Conservation (phyloP, 106 monocot genomes). For the Hemerocallis citrina region DNA sequence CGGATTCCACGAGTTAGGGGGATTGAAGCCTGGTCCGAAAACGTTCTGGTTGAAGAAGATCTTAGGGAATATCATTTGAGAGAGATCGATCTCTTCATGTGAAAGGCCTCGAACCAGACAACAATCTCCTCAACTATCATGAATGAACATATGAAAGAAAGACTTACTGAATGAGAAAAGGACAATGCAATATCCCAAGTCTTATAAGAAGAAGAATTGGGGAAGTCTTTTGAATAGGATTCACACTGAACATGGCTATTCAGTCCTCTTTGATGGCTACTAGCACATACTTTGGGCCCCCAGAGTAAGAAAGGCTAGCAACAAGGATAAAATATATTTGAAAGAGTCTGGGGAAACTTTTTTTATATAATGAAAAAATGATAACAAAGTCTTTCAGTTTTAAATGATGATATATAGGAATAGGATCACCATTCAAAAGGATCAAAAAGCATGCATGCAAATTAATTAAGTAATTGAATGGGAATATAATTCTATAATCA, state of each 20-base stretch:
- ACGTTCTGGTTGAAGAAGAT: background rate
- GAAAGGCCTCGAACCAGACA: constrained; percentile 37
- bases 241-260: constrained; percentile 12
- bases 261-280: constrained; percentile 2
- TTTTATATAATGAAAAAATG: too few species aligned
- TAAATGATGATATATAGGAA: too few species aligned
- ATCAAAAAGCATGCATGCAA: too few species aligned
- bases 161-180: too few species aligned
- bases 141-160: constrained; percentile 7
- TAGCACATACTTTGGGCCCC: background rate
- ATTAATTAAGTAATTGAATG: too few species aligned
- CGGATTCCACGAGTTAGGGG: constrained; percentile 34
- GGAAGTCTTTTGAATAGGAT: background rate
- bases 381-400: too few species aligned
- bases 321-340: background rate
- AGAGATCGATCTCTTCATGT: background rate
- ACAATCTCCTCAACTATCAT: constrained; percentile 37
- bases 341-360: too few species aligned
- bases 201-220: too few species aligned
- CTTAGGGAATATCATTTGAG: background rate
- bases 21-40: constrained; percentile 71
- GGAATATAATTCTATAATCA: too few species aligned
- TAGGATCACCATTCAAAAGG: too few species aligned
- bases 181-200: too few species aligned
- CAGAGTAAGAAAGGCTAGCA: too few species aligned